Evolutionary conservation across 306 rosid genomes (phyloP).

Genomic region (Senna siamea): DNA sequence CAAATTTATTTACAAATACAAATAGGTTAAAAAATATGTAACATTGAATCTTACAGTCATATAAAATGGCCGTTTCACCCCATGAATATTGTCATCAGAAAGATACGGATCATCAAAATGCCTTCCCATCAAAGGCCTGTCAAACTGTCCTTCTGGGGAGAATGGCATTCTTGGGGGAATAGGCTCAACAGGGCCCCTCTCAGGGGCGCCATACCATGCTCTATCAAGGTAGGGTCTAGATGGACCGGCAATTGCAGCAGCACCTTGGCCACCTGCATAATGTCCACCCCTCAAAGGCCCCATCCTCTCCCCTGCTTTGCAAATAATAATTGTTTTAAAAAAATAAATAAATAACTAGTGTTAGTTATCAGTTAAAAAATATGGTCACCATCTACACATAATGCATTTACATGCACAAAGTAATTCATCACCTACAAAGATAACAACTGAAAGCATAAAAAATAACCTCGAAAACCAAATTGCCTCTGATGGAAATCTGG

Average conservation of each 20-base stretch:
- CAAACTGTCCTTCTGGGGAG: constrained; percentile 57
- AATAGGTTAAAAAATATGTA: not conserved
- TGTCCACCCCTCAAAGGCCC: constrained; percentile 53
- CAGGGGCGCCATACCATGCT: constrained; percentile 55
- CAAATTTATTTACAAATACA: not conserved
- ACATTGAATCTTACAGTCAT: constrained; percentile 61
- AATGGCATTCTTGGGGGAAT: constrained; percentile 61
- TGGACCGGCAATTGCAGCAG: constrained; percentile 46
- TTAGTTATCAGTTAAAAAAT: not conserved
- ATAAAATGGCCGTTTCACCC: constrained; percentile 67
- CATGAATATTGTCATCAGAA: constrained; percentile 54
- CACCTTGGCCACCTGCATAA: constrained; percentile 40
- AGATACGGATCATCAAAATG: constrained; percentile 63
- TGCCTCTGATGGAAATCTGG: constrained; percentile 64
- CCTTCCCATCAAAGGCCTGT: constrained; percentile 53
- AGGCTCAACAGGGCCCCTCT: constrained; percentile 56
- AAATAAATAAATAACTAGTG: not conserved
- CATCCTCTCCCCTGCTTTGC: constrained; percentile 60
- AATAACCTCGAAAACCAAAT: constrained; percentile 52
- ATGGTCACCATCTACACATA: not conserved
- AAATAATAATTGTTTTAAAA: constrained; percentile 20
- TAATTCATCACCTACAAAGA: constrained; percentile 16
- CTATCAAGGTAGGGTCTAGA: constrained; percentile 58
- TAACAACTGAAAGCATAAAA: constrained; percentile 28
- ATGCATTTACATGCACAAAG: constrained; percentile 9